phyloP scores from a whole-genome alignment of 371 early-diverging fungal species.

The Mucor indicus region DNA sequence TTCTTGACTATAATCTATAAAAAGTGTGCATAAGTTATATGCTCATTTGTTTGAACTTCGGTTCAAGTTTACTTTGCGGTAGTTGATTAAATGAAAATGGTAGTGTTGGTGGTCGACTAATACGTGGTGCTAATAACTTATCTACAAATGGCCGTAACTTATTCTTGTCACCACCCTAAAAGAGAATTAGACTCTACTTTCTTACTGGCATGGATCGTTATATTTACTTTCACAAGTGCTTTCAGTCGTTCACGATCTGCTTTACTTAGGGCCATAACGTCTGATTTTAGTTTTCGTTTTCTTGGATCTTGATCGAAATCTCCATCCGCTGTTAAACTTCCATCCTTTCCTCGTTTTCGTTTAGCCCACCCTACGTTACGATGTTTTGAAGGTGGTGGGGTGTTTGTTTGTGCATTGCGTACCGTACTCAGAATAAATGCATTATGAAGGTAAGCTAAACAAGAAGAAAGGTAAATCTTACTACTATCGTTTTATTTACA shows the following conservation, averaged over 20 bases:
- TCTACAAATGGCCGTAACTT: slow-evolving; percentile 38
- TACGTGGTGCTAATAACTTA: slow-evolving; percentile 32
- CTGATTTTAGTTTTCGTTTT: slow-evolving; percentile 64
- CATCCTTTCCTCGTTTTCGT: slow-evolving; percentile 60
- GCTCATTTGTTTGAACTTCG: not conserved
- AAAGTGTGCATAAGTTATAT: not conserved
- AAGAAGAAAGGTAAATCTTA: not conserved
- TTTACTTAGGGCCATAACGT: slow-evolving; percentile 71
- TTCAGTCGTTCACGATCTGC: slow-evolving; percentile 69
- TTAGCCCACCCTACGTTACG: slow-evolving; percentile 64
- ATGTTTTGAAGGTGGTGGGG: slow-evolving; percentile 68
- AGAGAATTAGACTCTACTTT: no score
- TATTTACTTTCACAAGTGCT: slow-evolving; percentile 50
- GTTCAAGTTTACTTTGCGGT: slow-evolving; percentile 37
- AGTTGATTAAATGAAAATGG: slow-evolving; percentile 47
- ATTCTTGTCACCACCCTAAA: slow-evolving; percentile 30
- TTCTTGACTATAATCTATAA: slow-evolving; percentile 52
- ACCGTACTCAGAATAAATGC: slow-evolving; percentile 77
- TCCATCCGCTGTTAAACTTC: slow-evolving; percentile 29
- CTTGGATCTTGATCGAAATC: slow-evolving; percentile 49
- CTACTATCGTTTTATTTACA: no score
- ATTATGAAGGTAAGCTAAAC: slow-evolving; percentile 70
- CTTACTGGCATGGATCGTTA: no score
- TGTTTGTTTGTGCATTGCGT: slow-evolving; percentile 71
- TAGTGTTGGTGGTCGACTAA: slow-evolving; percentile 46